A percentile compares a stretch with the other conserved stretches of the same genome.
phyloP scores from a whole-genome alignment of 1,284 basidiomycete species.

The Rhodotorula sp. region DNA sequence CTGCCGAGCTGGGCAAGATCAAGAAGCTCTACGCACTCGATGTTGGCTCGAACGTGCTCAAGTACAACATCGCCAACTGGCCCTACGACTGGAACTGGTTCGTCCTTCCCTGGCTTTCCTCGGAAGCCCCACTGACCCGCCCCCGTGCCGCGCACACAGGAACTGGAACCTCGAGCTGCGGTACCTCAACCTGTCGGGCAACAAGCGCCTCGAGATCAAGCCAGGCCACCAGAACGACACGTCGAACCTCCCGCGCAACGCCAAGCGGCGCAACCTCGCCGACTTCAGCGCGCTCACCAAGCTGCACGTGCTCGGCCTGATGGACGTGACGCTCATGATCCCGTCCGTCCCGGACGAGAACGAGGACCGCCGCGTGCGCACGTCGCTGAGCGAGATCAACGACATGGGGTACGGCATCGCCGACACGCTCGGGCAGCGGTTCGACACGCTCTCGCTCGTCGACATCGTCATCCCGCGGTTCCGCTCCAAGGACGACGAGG shows the following conservation, averaged over 20 bases:
- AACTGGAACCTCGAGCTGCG: slow-evolving; percentile 93
- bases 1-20: slow-evolving; percentile 84
- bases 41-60: slow-evolving; percentile 90
- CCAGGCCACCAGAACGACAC: slow-evolving; percentile 55
- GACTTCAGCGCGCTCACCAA: slow-evolving; percentile 83
- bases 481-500: slow-evolving; percentile 73
- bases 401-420: slow-evolving; percentile 96
- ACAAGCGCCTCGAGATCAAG: slow-evolving; percentile 85
- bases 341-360: slow-evolving; percentile 84
- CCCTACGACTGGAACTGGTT: slow-evolving; percentile 99
- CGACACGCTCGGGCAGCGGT: slow-evolving; percentile 78
- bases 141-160: slow-evolving; percentile 58
- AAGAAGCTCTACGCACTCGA: slow-evolving; percentile 80
- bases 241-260: slow-evolving; percentile 48
- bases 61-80: slow-evolving; percentile 98
- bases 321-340: slow-evolving; percentile 93
- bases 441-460: slow-evolving; percentile 79
- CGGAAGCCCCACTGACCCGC: background rate
- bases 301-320: slow-evolving; percentile 86
- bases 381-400: slow-evolving; percentile 86
- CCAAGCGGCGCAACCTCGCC: slow-evolving; percentile 60
- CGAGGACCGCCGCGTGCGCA: slow-evolving; percentile 87
- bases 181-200: slow-evolving; percentile 85
- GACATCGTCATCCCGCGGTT: slow-evolving; percentile 92
- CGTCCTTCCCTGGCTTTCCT: background rate